Percentiles rank a stretch among this genome's conserved stretches.
Evolutionary conservation across 2,329 filamentous ascomycete genomes (phyloP).

Genomic region (Bipolaris zeicola): DNA sequence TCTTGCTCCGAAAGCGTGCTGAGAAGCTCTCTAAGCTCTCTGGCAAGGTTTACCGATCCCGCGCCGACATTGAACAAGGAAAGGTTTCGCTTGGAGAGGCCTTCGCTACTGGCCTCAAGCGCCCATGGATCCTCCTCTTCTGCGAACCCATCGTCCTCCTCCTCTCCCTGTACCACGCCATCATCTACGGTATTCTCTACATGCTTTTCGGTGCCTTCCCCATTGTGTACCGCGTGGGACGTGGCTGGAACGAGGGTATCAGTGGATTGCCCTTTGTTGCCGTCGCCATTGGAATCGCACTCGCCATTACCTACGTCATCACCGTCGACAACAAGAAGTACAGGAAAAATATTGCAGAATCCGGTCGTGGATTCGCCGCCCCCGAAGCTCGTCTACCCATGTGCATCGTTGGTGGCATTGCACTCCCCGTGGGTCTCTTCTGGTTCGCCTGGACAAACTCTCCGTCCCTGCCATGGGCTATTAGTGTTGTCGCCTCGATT

Average conservation of each 20-base stretch:
- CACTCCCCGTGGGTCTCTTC: constrained; percentile 60
- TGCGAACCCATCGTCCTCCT: constrained; percentile 71
- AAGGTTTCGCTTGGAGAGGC: constrained; percentile 54
- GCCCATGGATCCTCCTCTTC: constrained; percentile 73
- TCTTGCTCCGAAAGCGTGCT: constrained; percentile 60
- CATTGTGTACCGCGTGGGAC: constrained; percentile 65
- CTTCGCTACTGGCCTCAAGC: constrained; percentile 63
- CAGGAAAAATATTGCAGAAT: constrained; percentile 50
- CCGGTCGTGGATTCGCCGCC: constrained; percentile 62
- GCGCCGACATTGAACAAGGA: constrained; percentile 50
- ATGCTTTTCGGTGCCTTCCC: constrained; percentile 58
- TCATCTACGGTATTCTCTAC: constrained; percentile 58
- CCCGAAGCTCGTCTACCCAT: constrained; percentile 70
- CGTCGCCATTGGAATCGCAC: constrained; percentile 69
- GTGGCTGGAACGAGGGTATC: constrained; percentile 47
- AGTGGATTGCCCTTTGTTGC: constrained; percentile 64
- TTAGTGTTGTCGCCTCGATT: constrained; percentile 56
- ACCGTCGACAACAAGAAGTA: constrained; percentile 46
- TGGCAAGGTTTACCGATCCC: constrained; percentile 62
- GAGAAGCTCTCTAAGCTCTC: constrained; percentile 55
- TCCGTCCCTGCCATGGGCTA: constrained; percentile 62
- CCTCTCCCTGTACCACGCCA: constrained; percentile 66
- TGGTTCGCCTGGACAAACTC: constrained; percentile 55
- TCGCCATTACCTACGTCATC: constrained; percentile 60
- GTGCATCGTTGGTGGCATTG: constrained; percentile 65